A percentile compares a stretch with the other conserved stretches of the same genome.
phyloP scores from a whole-genome alignment of 1,139 yeast species.

The Meyerozyma carpophila region DNA sequence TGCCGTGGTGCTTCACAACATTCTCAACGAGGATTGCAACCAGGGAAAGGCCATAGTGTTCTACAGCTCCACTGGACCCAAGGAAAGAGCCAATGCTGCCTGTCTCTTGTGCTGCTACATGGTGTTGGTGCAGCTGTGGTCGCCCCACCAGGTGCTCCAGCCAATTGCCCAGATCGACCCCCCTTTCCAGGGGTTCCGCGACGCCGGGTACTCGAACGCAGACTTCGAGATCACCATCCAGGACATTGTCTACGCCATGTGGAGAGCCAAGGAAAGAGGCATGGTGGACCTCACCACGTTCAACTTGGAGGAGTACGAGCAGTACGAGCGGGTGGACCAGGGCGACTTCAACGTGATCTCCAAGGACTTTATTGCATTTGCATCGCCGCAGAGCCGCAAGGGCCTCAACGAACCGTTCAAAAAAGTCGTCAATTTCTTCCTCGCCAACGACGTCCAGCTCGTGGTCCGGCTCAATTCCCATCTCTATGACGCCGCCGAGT shows the following conservation, averaged over 20 bases:
- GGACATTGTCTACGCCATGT: slow-evolving; percentile 90
- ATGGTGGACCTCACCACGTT: slow-evolving; percentile 84
- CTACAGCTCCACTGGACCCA: slow-evolving; percentile 76
- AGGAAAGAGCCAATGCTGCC: slow-evolving; percentile 89
- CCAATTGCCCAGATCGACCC: slow-evolving; percentile 92
- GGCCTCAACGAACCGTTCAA: slow-evolving; percentile 67
- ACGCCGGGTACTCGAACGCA: slow-evolving; percentile 94
- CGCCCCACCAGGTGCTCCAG: slow-evolving; percentile 94
- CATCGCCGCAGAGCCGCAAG: slow-evolving; percentile 73
- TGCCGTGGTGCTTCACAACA: slow-evolving; percentile 90
- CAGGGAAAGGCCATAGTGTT: slow-evolving; percentile 87
- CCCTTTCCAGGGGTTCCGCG: slow-evolving; percentile 91
- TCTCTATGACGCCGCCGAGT: slow-evolving; percentile 77
- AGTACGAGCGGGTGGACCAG: slow-evolving; percentile 91
- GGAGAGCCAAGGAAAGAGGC: slow-evolving; percentile 96
- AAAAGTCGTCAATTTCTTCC: slow-evolving; percentile 75
- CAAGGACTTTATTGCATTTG: slow-evolving; percentile 94
- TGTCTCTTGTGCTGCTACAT: slow-evolving; percentile 90
- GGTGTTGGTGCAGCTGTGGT: slow-evolving; percentile 95
- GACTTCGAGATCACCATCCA: slow-evolving; percentile 92
- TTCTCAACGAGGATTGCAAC: slow-evolving; percentile 77
- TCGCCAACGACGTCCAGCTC: slow-evolving; percentile 67
- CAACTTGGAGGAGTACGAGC: slow-evolving; percentile 89
- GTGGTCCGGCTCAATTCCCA: slow-evolving; percentile 92
- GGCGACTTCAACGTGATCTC: slow-evolving; percentile 93